A percentile compares a stretch with the other conserved stretches of the same genome.
These are phyloP conservation scores for Metarhizium robertsii DNA, from an alignment of 2,329 filamentous ascomycete species.

Conservation along the genomic window DNA sequence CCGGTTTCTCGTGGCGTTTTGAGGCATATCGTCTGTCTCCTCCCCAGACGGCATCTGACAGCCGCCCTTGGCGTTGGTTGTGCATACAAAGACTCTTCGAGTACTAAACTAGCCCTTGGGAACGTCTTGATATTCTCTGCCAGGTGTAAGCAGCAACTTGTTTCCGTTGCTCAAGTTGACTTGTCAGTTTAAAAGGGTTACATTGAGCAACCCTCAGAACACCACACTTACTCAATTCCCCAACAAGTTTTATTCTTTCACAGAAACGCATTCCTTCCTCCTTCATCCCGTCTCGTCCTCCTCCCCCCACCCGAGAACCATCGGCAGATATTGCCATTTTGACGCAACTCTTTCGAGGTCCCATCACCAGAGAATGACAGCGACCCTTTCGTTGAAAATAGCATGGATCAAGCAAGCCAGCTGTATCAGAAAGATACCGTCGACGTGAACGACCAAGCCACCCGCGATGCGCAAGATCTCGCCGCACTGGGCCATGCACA, in stretches of 20 bases:
- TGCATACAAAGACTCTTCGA: background rate
- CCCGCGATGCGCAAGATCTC: constrained; percentile 28
- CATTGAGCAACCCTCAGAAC: background rate
- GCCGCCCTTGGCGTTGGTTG: too few species aligned
- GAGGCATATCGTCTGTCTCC: background rate
- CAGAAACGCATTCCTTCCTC: background rate
- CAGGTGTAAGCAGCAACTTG: background rate
- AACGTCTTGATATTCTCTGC: background rate
- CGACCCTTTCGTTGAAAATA: background rate
- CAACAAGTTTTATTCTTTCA: background rate
- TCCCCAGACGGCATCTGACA: background rate
- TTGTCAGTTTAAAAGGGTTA: background rate
- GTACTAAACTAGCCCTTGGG: background rate
- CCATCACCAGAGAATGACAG: constrained; percentile 7
- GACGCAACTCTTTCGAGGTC: background rate
- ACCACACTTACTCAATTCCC: background rate
- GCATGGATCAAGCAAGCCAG: constrained; percentile 9
- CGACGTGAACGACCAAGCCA: constrained; percentile 5
- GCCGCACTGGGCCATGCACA: constrained; percentile 31
- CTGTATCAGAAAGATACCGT: background rate
- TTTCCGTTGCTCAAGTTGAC: background rate
- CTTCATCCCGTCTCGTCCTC: background rate
- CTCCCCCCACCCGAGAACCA: background rate
- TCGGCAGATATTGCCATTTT: background rate
- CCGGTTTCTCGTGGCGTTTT: background rate